Evolutionary conservation across 306 rosid genomes (phyloP), one percentile per base, ranked within the genome.

Genomic region (Lablab purpureus): DNA sequence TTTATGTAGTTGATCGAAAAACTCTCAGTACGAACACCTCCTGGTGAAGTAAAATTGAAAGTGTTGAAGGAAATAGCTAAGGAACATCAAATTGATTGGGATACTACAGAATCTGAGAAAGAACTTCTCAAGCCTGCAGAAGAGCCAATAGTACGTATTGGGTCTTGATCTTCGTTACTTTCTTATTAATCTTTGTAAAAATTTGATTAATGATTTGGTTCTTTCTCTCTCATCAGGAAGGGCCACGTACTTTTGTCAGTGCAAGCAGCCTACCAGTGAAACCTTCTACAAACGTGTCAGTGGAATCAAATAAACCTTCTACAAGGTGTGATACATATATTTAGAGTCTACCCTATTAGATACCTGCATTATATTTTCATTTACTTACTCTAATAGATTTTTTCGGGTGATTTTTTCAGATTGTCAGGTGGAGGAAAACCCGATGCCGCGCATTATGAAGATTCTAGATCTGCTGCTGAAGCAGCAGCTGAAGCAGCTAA

Each of bases 61-160:
- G 83, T 90, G 73, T 50, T 96, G 91, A 93, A 96, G 88, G 99
- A 96, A 75, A 92, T 95, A 74, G 99, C 99, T 0, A 95, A 91
- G 85, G 99, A 95, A 76, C 74, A 87, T 87, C 90, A 90, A 81
- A 74, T 93, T 78, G 96, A 87, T 47, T 95, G 99, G 99, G 98
- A 95, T 67, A 87, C 94, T 46, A 49, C 89, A 56, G 99, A 95
- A 64, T 81, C 94, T 21, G 99, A 95, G 84, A 67, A 76, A 67
- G 97, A 96, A 78, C 98, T 96, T 69, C 99, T 96, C 67, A 90
- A 87, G 86, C 89, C 91, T 52, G 87, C 94, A 40, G 99, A 96
- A 86, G 91, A 91, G 89, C 92, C 63, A 23, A 87, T 93, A 78
- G 99, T 96, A 54, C 32, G 88, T 71, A 69, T 73, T 64, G 75